Evolutionary conservation across 1,139 yeast species (phyloP), one percentile per base, ranked within the genome.

Genomic region (Meyerozyma carpophila): DNA sequence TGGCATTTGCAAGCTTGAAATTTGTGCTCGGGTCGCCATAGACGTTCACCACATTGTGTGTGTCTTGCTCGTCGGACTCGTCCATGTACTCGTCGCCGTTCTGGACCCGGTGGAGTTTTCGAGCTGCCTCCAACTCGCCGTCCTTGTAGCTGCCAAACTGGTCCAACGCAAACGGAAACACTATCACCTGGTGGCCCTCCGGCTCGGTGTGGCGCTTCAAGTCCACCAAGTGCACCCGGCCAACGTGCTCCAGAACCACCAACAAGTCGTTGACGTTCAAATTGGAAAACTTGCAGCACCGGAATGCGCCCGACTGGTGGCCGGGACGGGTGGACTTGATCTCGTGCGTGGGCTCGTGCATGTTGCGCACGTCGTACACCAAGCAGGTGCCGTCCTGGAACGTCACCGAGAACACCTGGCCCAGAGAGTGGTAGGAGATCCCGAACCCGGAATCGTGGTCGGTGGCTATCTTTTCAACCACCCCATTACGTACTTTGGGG

Each of bases 311-410:
- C 24, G 69, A 58, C 47, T 63, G 84, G 71, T 50, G 86, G 65
- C 76, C 69, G 34, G 73, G 64, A 49, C 91, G 68, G 0, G 93
- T 82, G 6, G 89, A 81, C 43, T 68, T 66, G 38, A 84, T 70
- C 47, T 73, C 75, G 43, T 74, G 73, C 18, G 84, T 48, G 1
- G 88, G 86, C 1, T 59, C 47, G 2, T 59, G 55, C 43, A 79
- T 57, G 48, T 83, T 83, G 51, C 98, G 68, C 18, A 86, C 61
- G 61, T 90, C 98, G 59, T 82, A 90, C 18, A 90, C 65, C 49
- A 82, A 68, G 49, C 94, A 84, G 29, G 80, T 68, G 7, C 98
- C 97, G 57, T 86, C 90, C 62, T 90, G 96, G 59, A 88, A 89
- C 21, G 91, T 82, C 0, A 88, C 80, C 2, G 95, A 83, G 61